phyloP scores from a whole-genome alignment of 306 rosid species.

The Quillaja saponaria region DNA sequence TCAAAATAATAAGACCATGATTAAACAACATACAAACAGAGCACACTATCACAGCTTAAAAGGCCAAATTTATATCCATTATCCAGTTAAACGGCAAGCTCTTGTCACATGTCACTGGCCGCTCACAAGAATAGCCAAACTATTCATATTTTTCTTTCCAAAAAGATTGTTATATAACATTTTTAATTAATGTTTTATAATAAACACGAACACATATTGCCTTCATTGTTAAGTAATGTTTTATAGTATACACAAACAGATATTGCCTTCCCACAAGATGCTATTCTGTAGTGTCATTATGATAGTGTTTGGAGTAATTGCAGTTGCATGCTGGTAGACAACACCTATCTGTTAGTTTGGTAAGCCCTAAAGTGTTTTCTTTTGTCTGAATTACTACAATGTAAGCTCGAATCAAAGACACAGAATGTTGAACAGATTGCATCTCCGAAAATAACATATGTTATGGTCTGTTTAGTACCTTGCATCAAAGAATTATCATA shows the following conservation, averaged over 20 bases:
- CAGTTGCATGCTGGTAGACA: conserved; percentile 5
- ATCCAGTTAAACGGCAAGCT: conserved; percentile 12
- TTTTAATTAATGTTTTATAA: conserved; percentile 19
- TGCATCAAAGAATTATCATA: conserved; percentile 1
- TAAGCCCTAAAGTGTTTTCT: conserved; percentile 1
- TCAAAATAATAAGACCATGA: background rate
- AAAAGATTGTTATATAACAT: conserved; percentile 9
- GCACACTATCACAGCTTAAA: background rate
- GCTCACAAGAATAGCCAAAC: conserved; percentile 6
- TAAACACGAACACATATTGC: background rate
- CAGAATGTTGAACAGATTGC: too few relatives aligned
- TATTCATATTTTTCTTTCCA: background rate
- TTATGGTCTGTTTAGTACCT: background rate
- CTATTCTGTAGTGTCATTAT: background rate
- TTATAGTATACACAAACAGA: background rate
- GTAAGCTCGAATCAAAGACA: conserved; percentile 15
- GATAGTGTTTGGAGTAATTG: conserved; percentile 6
- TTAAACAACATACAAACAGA: background rate
- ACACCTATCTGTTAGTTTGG: background rate
- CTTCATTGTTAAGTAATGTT: conserved; percentile 12
- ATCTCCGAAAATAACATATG: too few relatives aligned
- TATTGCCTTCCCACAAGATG: background rate
- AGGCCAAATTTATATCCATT: conserved; percentile 1
- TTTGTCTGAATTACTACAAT: background rate
- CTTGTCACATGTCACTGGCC: conserved; percentile 10